Percentiles rank a stretch among this genome's conserved stretches.
Evolutionary conservation across 805 yeast genomes (phyloP).

Genomic region (Yarrowia sp.): DNA sequence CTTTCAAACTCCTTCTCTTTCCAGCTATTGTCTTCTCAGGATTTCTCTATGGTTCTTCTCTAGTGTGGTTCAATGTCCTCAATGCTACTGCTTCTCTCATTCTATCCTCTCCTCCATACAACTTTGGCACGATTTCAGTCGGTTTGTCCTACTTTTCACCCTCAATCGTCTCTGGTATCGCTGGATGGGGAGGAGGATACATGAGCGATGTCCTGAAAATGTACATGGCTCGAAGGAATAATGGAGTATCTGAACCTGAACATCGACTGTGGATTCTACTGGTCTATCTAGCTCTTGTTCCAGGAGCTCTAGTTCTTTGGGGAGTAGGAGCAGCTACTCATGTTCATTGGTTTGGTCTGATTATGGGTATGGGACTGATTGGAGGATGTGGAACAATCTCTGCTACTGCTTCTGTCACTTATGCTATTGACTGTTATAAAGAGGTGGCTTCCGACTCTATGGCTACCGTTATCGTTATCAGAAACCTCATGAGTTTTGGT

Average conservation of each 20-base stretch:
- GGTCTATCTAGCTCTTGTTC: constrained; percentile 46
- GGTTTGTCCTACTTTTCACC: constrained; percentile 18
- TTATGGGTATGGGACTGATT: constrained; percentile 48
- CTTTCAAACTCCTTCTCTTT: background rate
- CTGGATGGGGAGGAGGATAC: constrained; percentile 11
- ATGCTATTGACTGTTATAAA: constrained; percentile 48
- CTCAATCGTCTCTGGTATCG: background rate
- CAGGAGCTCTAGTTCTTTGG: constrained; percentile 49
- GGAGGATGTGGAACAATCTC: constrained; percentile 45
- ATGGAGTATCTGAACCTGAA: constrained; percentile 50
- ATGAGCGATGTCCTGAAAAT: background rate
- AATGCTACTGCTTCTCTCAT: background rate
- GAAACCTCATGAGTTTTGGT: constrained; percentile 51
- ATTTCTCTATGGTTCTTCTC: constrained; percentile 3
- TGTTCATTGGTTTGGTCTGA: constrained; percentile 50
- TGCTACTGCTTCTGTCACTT: constrained; percentile 47
- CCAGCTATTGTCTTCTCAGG: constrained; percentile 23
- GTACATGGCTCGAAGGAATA: constrained; percentile 34
- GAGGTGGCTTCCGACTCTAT: constrained; percentile 46
- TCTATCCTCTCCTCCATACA: constrained; percentile 15
- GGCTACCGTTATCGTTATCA: constrained; percentile 49
- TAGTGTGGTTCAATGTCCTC: constrained; percentile 25
- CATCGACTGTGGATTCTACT: constrained; percentile 50
- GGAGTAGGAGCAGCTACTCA: constrained; percentile 53
- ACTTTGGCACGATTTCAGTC: constrained; percentile 16